A percentile compares a stretch with the other conserved stretches of the same genome.
These are phyloP conservation scores for Phytophthora idaei DNA, from an alignment of 352 stramenopile genomes.

Conservation along the genomic window DNA sequence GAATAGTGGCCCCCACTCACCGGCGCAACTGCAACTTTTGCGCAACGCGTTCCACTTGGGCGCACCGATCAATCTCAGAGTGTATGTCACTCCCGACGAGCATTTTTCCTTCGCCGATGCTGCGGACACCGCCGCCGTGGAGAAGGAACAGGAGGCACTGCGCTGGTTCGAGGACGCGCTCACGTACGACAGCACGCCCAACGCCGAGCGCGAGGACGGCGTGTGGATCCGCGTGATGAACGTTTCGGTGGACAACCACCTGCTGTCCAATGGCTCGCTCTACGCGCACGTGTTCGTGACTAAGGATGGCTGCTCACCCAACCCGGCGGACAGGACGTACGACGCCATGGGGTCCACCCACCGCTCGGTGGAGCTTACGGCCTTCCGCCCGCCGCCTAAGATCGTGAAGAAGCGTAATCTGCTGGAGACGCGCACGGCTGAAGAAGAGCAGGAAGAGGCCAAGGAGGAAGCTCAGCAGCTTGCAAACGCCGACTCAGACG, in stretches of 20 bases:
- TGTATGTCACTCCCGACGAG: slow-evolving; percentile 65
- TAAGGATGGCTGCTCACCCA: slow-evolving; percentile 71
- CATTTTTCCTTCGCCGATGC: slow-evolving; percentile 58
- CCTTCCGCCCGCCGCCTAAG: slow-evolving; percentile 77
- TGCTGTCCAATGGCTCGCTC: slow-evolving; percentile 77
- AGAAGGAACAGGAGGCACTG: slow-evolving; percentile 60
- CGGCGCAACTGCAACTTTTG: slow-evolving; percentile 27
- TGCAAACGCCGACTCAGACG: slow-evolving; percentile 29
- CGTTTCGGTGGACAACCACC: slow-evolving; percentile 69
- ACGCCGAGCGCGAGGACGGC: slow-evolving; percentile 54
- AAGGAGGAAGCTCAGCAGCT: slow-evolving; percentile 17
- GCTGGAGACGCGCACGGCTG: slow-evolving; percentile 30
- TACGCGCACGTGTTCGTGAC: slow-evolving; percentile 89
- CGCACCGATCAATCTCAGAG: slow-evolving; percentile 58
- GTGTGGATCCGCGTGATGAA: slow-evolving; percentile 63
- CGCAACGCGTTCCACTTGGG: slow-evolving; percentile 65
- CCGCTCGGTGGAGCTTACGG: slow-evolving; percentile 64
- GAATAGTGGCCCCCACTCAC: slow-evolving; percentile 16
- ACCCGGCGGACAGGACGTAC: slow-evolving; percentile 66
- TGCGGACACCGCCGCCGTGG: slow-evolving; percentile 24
- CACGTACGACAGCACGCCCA: slow-evolving; percentile 54
- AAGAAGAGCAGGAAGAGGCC: slow-evolving; percentile 2
- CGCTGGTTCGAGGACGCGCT: slow-evolving; percentile 64
- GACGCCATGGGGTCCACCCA: slow-evolving; percentile 60
- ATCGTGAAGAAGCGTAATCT: slow-evolving; percentile 84